A percentile compares a stretch with the other conserved stretches of the same genome.
phyloP scores from a whole-genome alignment of 2,329 filamentous ascomycete species.

The Tolypocladium pustulatum region DNA sequence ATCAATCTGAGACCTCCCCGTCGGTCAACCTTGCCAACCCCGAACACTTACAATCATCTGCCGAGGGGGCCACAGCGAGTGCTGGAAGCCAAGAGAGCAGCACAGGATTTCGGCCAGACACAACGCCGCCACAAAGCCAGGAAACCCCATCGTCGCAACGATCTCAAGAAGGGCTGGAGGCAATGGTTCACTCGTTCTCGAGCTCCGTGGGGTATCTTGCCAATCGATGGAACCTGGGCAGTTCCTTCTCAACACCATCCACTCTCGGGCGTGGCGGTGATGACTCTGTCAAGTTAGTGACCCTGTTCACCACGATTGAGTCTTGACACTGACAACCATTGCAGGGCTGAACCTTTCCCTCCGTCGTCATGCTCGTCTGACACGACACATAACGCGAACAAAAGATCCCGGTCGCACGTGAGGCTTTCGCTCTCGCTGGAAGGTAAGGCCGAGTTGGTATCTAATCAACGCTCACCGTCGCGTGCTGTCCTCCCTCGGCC shows the following conservation, averaged over 20 bases:
- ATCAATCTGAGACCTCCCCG: constrained; percentile 14
- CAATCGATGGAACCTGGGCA: constrained; percentile 46
- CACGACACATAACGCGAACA: constrained; percentile 25
- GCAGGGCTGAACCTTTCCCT: constrained; percentile 32
- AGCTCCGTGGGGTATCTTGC: constrained; percentile 39
- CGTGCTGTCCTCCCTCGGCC: constrained; percentile 34
- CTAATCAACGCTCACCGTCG: constrained; percentile 58
- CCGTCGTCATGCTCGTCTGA: constrained; percentile 30
- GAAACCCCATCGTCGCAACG: constrained; percentile 16
- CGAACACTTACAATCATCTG: constrained; percentile 8
- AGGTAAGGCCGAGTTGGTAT: constrained; percentile 79
- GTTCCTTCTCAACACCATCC: constrained; percentile 39
- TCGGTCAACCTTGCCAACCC: constrained; percentile 4
- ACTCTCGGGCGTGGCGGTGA: constrained; percentile 26
- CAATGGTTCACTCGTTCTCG: constrained; percentile 29
- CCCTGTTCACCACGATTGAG: neutral
- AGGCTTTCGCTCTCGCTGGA: constrained; percentile 77
- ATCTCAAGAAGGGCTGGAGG: constrained; percentile 14
- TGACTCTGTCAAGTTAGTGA: constrained; percentile 34
- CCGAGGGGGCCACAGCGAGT: constrained; percentile 15
- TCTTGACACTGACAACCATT: neutral
- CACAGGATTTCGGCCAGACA: neutral
- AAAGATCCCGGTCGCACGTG: constrained; percentile 40
- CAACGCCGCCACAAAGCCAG: constrained; percentile 14
- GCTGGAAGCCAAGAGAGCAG: constrained; percentile 3